These are phyloP conservation scores for Rhodofomes roseus DNA, from an alignment of 1,284 basidiomycete genomes.

Conservation along the genomic window DNA sequence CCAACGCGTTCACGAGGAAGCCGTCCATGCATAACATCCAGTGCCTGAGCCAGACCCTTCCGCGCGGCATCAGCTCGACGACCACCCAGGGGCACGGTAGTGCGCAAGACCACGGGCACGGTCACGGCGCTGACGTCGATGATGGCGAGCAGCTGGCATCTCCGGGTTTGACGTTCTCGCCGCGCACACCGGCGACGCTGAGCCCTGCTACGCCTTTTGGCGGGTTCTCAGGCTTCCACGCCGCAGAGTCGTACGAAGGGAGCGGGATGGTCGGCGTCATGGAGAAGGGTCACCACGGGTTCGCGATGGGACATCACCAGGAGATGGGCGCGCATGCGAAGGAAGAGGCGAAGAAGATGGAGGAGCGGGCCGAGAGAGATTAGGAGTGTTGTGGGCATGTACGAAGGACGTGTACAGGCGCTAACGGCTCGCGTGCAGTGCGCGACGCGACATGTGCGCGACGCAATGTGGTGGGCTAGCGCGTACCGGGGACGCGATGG, in stretches of 20 bases:
- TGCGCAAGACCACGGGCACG: background rate
- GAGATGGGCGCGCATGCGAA: background rate
- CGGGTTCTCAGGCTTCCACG: slow-evolving; percentile 30
- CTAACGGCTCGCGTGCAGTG: too few relatives aligned
- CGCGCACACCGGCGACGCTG: slow-evolving; percentile 33
- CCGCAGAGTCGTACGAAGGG: slow-evolving; percentile 27
- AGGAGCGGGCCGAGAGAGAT: too few relatives aligned
- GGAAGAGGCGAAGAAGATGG: too few relatives aligned
- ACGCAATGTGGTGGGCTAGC: too few relatives aligned
- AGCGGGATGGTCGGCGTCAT: background rate
- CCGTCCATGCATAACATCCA: background rate
- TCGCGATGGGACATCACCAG: background rate
- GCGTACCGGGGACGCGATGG: too few relatives aligned
- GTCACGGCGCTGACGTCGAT: slow-evolving; percentile 13
- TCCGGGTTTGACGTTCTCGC: slow-evolving; percentile 34
- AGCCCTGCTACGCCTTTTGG: slow-evolving; percentile 36
- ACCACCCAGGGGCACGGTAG: slow-evolving; percentile 5
- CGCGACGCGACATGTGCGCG: too few relatives aligned
- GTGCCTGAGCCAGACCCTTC: background rate
- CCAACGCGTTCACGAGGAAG: background rate
- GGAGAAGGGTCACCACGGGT: background rate
- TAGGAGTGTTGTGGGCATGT: too few relatives aligned
- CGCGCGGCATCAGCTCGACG: background rate
- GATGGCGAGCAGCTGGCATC: slow-evolving; percentile 31
- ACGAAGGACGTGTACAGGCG: too few relatives aligned